Evolutionary conservation across 257 asterid genomes (phyloP).

Genomic region (Verbena officinalis): DNA sequence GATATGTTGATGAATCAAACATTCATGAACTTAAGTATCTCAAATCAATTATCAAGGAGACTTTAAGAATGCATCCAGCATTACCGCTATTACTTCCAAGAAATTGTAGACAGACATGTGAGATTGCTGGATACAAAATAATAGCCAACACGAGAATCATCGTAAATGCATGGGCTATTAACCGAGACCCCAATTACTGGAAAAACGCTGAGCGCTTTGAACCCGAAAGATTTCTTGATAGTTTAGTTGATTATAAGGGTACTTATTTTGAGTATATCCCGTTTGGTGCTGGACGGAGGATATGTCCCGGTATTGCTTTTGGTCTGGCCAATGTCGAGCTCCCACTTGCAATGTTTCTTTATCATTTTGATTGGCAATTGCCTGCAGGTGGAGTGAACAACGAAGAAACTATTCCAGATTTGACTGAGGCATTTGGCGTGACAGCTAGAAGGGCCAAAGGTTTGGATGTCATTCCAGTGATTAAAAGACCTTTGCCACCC

Average conservation of each 20-base stretch:
- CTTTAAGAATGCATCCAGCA: conserved; percentile 33
- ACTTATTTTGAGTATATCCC: no score
- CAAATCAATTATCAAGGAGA: conserved; percentile 30
- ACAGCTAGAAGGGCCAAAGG: no score
- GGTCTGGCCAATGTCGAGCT: conserved; percentile 33
- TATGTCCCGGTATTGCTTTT: conserved; percentile 30
- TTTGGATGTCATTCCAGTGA: no score
- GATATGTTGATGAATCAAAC: conserved; percentile 25
- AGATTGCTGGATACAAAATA: conserved; percentile 26
- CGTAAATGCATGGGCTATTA: conserved; percentile 29
- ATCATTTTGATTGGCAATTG: conserved; percentile 33
- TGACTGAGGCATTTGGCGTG: no score
- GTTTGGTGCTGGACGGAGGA: conserved; percentile 33
- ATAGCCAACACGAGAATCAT: conserved; percentile 10
- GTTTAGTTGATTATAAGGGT: conserved; percentile 22
- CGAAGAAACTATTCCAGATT: no score
- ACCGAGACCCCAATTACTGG: conserved; percentile 35
- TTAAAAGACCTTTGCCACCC: no score
- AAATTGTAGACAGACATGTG: conserved; percentile 13
- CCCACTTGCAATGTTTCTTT: conserved; percentile 23
- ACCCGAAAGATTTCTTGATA: conserved; percentile 34
- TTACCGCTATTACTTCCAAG: conserved; percentile 31
- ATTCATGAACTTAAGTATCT: conserved; percentile 25
- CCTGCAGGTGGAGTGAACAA: no score
- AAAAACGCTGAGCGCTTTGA: conserved; percentile 18